These are phyloP conservation scores for Holtermanniella nyarrowii DNA, from an alignment of 768 basidiomycete genomes.

Conservation along the genomic window DNA sequence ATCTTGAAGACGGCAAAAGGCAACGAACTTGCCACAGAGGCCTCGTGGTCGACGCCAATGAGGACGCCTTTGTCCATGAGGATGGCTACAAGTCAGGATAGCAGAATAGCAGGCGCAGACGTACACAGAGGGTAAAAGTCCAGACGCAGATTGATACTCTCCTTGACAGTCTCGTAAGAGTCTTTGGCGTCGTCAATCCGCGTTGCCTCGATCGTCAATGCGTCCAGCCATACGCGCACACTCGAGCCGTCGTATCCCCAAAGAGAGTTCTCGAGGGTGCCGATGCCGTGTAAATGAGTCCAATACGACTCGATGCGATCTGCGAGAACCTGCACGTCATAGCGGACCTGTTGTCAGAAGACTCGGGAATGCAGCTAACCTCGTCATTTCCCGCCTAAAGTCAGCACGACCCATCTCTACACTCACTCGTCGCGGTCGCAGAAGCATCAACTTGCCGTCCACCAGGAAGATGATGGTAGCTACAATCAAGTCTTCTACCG, in stretches of 20 bases:
- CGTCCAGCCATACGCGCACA: slow-evolving; percentile 91
- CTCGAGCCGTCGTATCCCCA: slow-evolving; percentile 92
- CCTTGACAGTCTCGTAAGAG: slow-evolving; percentile 57
- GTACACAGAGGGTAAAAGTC: slow-evolving; percentile 94
- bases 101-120: slow-evolving; percentile 17
- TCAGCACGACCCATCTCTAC: background rate
- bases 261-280: slow-evolving; percentile 85
- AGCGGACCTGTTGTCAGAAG: slow-evolving; percentile 40
- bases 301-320: slow-evolving; percentile 98
- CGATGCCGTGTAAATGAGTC: slow-evolving; percentile 92
- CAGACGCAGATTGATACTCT: slow-evolving; percentile 82
- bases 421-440: slow-evolving; percentile 74
- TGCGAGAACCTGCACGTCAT: slow-evolving; percentile 93
- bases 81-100: slow-evolving; percentile 53
- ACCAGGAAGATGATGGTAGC: slow-evolving; percentile 95
- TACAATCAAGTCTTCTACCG: slow-evolving; percentile 78
- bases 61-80: slow-evolving; percentile 99
- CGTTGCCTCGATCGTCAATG: slow-evolving; percentile 71
- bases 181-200: slow-evolving; percentile 42
- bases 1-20: slow-evolving; percentile 87
- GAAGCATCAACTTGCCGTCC: slow-evolving; percentile 76
- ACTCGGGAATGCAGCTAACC: slow-evolving; percentile 48
- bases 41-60: slow-evolving; percentile 87
- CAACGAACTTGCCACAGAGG: slow-evolving; percentile 59
- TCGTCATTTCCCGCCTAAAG: slow-evolving; percentile 68